Evolutionary conservation across 495 filamentous ascomycete species (phyloP).

Genomic region (Xylaria castorea): DNA sequence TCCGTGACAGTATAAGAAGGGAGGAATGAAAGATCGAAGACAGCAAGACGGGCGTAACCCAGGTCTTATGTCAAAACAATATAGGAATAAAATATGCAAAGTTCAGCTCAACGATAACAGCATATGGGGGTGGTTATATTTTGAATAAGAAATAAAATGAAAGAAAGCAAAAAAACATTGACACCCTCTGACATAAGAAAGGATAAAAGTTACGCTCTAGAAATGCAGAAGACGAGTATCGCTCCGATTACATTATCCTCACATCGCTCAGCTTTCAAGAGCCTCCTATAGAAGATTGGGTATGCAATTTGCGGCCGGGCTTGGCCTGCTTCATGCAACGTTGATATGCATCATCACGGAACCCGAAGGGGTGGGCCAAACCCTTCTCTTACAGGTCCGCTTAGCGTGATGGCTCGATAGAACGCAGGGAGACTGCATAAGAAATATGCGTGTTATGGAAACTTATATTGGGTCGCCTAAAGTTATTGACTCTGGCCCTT

Average conservation of each 20-base stretch:
- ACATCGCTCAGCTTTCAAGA: not conserved
- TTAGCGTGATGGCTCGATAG: constrained; percentile 6
- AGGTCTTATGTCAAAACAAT: not conserved
- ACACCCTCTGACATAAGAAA: not conserved
- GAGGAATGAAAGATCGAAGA: not conserved
- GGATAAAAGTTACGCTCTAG: not conserved
- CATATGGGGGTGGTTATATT: not conserved
- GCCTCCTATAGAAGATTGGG: not conserved
- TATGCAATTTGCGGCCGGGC: not conserved
- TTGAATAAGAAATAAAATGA: too few relatives aligned
- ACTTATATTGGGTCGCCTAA: constrained; percentile 9
- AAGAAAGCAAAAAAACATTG: not conserved
- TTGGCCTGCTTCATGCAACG: constrained; percentile 12
- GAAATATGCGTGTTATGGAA: not conserved
- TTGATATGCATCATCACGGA: not conserved
- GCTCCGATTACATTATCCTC: not conserved
- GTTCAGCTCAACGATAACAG: not conserved
- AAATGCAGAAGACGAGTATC: not conserved
- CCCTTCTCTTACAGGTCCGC: constrained; percentile 9
- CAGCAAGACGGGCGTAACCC: not conserved
- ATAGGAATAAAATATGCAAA: not conserved
- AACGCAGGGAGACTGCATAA: not conserved
- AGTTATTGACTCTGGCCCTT: not conserved
- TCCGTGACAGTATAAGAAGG: not conserved
- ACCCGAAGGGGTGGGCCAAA: not conserved